These are phyloP conservation scores for Neospermospora avenae DNA, from an alignment of 2,329 filamentous ascomycete species.

Conservation along the genomic window DNA sequence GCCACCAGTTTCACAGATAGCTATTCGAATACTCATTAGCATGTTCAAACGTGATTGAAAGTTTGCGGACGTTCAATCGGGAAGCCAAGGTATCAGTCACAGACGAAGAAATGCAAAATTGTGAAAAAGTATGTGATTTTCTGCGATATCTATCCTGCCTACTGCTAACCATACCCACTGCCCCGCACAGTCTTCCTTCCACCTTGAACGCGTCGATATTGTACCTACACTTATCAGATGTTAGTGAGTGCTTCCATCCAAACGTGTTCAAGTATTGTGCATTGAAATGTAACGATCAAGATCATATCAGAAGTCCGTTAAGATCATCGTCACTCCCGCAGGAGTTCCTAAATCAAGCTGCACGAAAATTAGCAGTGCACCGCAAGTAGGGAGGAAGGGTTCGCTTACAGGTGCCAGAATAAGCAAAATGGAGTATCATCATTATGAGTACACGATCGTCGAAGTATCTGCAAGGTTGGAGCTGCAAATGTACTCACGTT, in stretches of 20 bases:
- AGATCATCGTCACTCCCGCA: slow-evolving; percentile 27
- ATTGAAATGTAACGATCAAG: neutral
- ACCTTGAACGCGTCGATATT: neutral
- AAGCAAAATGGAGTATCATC: slow-evolving; percentile 66
- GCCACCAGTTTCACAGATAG: too few species aligned
- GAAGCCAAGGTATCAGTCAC: too few species aligned
- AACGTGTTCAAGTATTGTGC: neutral
- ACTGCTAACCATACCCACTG: too few species aligned
- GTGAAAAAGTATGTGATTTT: too few species aligned
- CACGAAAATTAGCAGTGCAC: too few species aligned
- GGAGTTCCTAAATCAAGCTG: slow-evolving; percentile 53
- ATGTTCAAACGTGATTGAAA: too few species aligned
- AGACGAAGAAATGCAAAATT: too few species aligned
- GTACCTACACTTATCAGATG: slow-evolving; percentile 1
- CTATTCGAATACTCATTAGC: too few species aligned
- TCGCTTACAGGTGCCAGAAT: slow-evolving; percentile 80
- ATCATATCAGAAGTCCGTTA: slow-evolving; percentile 29
- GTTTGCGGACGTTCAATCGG: too few species aligned
- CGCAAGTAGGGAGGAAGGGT: too few species aligned
- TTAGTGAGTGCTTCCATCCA: slow-evolving; percentile 5
- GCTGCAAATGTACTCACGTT: slow-evolving; percentile 5
- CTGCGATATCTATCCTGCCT: too few species aligned
- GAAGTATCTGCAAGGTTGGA: neutral
- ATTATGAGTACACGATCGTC: slow-evolving; percentile 38
- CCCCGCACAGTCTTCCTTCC: too few species aligned